Evolutionary conservation across 2,329 filamentous ascomycete species (phyloP), one percentile per base, ranked within the genome.

Genomic region (Macrophomina pseudophaseolina): DNA sequence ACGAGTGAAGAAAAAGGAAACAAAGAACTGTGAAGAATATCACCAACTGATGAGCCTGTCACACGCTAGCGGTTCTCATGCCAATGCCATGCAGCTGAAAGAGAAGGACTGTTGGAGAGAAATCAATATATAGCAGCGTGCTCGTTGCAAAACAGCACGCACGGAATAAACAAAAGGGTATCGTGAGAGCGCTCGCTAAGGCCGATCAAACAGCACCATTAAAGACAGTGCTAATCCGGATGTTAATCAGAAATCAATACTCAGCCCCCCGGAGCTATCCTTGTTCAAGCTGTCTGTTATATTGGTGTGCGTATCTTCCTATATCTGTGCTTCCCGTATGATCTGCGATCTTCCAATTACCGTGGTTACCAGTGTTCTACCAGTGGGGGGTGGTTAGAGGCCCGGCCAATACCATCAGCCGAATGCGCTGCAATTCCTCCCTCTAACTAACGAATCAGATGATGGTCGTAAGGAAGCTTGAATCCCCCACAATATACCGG

Each of bases 291-390:
- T 16, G n/a, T 48, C n/a, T 48, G n/a, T 48, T 48, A 48, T 16
- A 48, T 48, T 48, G 44, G 44, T 18, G 11, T 48, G n/a, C 44
- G 44, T 16, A 48, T 48, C 44, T 48, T 8, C 14, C 44, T 48
- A 48, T 48, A 48, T 6, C 16, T n/a, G 14, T n/a, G 12, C 44
- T 2, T 48, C 16, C n/a, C 44, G 14, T 48, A 48, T 48, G 44
- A 48, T 48, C 44, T 48, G 44, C 44, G 44, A 48, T 48, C 44
- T 48, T 48, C 44, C 44, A 48, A 48, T 48, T 48, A 48, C 44
- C 44, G n/a, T 48, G 44, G 44, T 18, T 16, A 48, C 44, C 44
- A 16, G 12, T 2, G 16, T 48, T 9, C 44, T 18, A 48, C 44
- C 44, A 48, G 44, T 48, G 44, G 44, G 16, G 44, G 2, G 3